A percentile compares a stretch with the other conserved stretches of the same genome.
These are phyloP conservation scores for Talaromyces sp. DNA, from an alignment of 2,329 filamentous ascomycete genomes.

Conservation along the genomic window DNA sequence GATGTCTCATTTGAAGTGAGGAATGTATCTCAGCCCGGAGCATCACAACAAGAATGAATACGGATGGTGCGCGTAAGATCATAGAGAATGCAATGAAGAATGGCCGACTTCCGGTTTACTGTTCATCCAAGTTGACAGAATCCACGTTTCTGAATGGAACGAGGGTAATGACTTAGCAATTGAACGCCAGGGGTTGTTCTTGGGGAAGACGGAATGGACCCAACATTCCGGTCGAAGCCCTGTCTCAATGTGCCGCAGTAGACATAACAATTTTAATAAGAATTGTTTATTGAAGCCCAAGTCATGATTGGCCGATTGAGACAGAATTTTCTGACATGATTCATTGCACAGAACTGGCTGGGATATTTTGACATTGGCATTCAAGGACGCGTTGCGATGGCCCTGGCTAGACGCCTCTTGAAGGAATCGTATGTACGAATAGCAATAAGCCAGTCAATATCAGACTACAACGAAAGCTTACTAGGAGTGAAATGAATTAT, in stretches of 20 bases:
- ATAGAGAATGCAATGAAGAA: slow-evolving; percentile 19
- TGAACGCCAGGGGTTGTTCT: background rate
- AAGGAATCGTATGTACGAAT: background rate
- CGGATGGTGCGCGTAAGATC: background rate
- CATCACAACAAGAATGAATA: slow-evolving; percentile 16
- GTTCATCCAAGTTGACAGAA: background rate
- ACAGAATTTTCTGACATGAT: background rate
- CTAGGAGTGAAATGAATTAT: background rate
- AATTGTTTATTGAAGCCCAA: background rate
- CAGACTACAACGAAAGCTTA: background rate
- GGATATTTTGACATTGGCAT: background rate
- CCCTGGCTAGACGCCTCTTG: background rate
- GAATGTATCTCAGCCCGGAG: slow-evolving; percentile 13
- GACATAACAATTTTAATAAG: background rate
- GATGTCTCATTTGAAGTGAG: slow-evolving; percentile 1
- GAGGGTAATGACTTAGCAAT: background rate
- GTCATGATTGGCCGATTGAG: background rate
- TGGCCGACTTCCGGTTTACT: background rate
- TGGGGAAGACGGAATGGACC: background rate
- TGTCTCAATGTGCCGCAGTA: background rate
- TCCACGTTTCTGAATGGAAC: background rate
- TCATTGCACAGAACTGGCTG: background rate
- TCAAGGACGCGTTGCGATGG: background rate
- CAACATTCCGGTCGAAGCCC: slow-evolving; percentile 9
- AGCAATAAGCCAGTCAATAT: background rate